Conservation (phyloP, 176 grass and related monocot genomes). For the Urochloa ruziziensis region DNA sequence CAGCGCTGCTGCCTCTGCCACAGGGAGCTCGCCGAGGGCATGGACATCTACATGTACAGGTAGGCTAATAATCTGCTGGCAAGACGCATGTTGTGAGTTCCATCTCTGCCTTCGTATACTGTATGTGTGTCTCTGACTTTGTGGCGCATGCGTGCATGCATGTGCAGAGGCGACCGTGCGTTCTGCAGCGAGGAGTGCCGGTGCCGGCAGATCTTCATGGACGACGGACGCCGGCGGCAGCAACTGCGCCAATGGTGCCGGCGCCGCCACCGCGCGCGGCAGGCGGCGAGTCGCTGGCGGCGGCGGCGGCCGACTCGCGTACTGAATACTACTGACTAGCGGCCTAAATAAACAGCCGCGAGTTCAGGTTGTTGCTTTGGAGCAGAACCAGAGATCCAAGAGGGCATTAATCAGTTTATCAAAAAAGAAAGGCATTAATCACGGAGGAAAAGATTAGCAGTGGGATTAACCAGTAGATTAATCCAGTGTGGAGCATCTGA, state of each 20-base stretch:
- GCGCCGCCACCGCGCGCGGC: not conserved
- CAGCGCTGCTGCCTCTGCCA: slow-evolving; percentile 60
- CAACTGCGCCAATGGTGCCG: not conserved
- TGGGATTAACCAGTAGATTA: not conserved
- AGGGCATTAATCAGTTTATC: not conserved
- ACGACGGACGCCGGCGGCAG: slow-evolving; percentile 18
- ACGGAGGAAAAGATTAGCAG: not conserved
- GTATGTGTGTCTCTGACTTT: not conserved
- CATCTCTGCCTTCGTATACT: not conserved
- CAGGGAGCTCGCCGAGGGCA: slow-evolving; percentile 42
- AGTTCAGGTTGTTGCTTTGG: not conserved
- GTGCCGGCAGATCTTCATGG: slow-evolving; percentile 53
- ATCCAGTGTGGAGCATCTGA: not conserved
- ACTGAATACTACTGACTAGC: slow-evolving; percentile 10
- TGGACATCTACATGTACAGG: slow-evolving; percentile 79
- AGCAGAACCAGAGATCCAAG: not conserved
- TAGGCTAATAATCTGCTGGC: not conserved
- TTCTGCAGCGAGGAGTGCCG: slow-evolving; percentile 71
- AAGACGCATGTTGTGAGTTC: not conserved
- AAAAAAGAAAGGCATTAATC: too few relatives aligned
- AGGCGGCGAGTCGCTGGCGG: not conserved
- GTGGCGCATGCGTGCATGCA: not conserved
- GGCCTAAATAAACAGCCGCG: not conserved
- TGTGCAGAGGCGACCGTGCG: slow-evolving; percentile 49
- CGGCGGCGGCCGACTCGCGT: slow-evolving; percentile 9